These are phyloP conservation scores for Letharia lupina DNA, from an alignment of 495 filamentous ascomycete species.

Conservation along the genomic window DNA sequence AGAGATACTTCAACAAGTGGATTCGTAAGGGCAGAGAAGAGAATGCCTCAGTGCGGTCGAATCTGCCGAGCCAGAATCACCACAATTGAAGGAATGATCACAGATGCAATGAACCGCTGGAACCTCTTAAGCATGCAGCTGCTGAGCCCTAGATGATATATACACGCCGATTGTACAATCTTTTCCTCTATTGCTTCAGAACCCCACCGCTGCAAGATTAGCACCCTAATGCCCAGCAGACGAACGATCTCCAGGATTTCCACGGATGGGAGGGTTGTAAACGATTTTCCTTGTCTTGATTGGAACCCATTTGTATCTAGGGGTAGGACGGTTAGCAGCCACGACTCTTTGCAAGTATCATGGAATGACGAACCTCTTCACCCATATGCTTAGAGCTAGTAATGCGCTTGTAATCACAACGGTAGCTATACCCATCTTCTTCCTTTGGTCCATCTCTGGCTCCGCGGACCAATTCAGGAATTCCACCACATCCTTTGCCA, in stretches of 20 bases:
- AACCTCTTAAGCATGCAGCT: not conserved
- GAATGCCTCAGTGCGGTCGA: not conserved
- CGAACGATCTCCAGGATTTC: not conserved
- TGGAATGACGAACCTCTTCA: conserved; percentile 58
- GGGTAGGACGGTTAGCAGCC: conserved; percentile 14
- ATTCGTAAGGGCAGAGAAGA: not conserved
- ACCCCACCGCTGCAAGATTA: not conserved
- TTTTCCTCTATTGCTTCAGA: not conserved
- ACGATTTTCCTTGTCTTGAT: conserved; percentile 92
- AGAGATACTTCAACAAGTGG: not conserved
- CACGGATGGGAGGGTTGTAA: conserved; percentile 60
- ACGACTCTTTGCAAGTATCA: not conserved
- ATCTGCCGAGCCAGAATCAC: not conserved
- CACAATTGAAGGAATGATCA: not conserved
- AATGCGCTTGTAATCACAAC: conserved; percentile 68
- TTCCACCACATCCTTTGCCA: conserved; percentile 98
- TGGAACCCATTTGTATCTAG: conserved; percentile 87
- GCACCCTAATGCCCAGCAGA: not conserved
- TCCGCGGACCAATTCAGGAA: conserved; percentile 99
- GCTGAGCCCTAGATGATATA: conserved; percentile 6
- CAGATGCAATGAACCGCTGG: not conserved
- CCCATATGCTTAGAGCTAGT: conserved; percentile 84
- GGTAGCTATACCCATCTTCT: conserved; percentile 98
- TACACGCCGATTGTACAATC: conserved; percentile 12
- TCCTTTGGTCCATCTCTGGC: conserved; percentile 97